Evolutionary conservation across 148 eudicot genomes (phyloP), one percentile per base, ranked within the genome.

Genomic region (Talinum fruticosum): DNA sequence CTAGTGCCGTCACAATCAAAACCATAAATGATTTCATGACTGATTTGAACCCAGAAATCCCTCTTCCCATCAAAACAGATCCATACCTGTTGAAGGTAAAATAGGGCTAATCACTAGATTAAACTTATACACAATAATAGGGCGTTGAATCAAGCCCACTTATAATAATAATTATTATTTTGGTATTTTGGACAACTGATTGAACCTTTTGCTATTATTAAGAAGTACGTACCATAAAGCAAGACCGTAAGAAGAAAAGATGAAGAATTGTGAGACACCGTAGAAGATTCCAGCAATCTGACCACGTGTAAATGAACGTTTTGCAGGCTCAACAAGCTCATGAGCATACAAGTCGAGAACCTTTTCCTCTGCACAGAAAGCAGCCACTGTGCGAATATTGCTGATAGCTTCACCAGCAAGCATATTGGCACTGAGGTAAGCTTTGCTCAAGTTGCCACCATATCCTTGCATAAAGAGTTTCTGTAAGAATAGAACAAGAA

Each of bases 391-490:
- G 47, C 99, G 87, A 51, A 96, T 96, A 80, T 96, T 96, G 86
- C 97, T 79, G 65, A 93, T 92, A 45, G 97, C 97, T 89, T 96
- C 99, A 62, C 97, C 97, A 73, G 99, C 99, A 75, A 96, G 85
- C 99, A 93, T 96, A 83, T 96, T 96, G 33, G 97, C 99, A 84
- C 86, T 87, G 21, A 91, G 90, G 77, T 96, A 96, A 15, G 99
- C 97, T 85, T 93, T 96, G 88, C 87, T 96, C 85, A 96, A 87
- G 90, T 96, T 88, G 29, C 90, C 93, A 66, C 99, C 99, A 79
- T 91, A 96, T 64, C 99, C 99, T 91, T 87, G 85, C 99, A 96
- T 96, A 82, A 96, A 96, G 75, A 96, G 90, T 90, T 93, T 96
- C 99, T 96, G 86, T 66, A 83, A 80, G 73, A 75, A 61, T 21